Conservation (phyloP, 2,329 filamentous ascomycete species). For the Madurella fahalii region DNA sequence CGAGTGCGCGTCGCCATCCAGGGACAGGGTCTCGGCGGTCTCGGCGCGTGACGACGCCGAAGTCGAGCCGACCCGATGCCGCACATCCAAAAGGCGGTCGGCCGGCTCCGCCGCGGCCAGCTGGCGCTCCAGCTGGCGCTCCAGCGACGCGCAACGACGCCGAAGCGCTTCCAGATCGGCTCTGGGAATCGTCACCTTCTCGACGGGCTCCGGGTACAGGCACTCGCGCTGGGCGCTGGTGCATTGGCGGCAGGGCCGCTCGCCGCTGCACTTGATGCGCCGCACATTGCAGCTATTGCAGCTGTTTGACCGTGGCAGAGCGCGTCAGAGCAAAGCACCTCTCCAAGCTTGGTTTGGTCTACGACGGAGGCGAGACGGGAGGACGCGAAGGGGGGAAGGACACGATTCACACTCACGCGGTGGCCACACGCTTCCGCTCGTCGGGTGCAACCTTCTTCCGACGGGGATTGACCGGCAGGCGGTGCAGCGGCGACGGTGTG, state of each 20-base stretch:
- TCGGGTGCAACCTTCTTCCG: conserved; percentile 45
- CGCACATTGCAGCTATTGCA: conserved; percentile 52
- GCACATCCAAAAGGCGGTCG: not conserved
- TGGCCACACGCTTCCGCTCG: conserved; percentile 46
- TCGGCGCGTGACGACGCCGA: conserved; percentile 6
- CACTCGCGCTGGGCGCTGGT: conserved; percentile 41
- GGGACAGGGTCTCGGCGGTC: not conserved
- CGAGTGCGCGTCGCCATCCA: conserved; percentile 2
- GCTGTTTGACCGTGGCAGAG: conserved; percentile 28
- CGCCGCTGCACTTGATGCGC: conserved; percentile 50
- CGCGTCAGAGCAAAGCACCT: not conserved
- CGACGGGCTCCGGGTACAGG: conserved; percentile 42
- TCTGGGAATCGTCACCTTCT: conserved; percentile 42
- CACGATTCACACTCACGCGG: conserved; percentile 45
- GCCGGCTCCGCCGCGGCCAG: conserved; percentile 7
- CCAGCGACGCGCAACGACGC: conserved; percentile 13
- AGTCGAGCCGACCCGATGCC: not conserved
- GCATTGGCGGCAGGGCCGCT: conserved; percentile 46
- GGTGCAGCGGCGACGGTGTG: conserved; percentile 23
- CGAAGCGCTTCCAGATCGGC: conserved; percentile 28
- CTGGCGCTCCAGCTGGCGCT: conserved; percentile 12
- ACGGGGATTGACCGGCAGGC: conserved; percentile 48
- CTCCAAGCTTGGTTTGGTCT: too few relatives aligned
- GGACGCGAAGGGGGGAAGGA: not conserved
- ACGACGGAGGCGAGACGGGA: not conserved